phyloP scores from a whole-genome alignment of 2,329 filamentous ascomycete species.

The Colletotrichum sp. region DNA sequence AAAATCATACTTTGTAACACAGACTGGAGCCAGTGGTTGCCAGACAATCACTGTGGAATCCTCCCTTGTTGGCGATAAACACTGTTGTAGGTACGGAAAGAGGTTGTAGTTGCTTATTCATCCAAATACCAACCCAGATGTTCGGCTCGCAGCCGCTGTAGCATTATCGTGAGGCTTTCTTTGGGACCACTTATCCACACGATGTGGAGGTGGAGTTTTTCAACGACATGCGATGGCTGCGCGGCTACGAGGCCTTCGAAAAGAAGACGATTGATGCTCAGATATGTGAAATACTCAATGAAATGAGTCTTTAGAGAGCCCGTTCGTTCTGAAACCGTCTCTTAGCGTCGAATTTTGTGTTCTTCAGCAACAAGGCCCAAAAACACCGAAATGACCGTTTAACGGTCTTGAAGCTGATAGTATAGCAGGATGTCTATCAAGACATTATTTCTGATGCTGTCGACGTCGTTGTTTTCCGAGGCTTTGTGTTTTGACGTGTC shows the following conservation, averaged over 20 bases:
- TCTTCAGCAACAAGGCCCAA: neutral
- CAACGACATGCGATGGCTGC: neutral
- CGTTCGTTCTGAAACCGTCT: neutral
- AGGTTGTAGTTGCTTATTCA: neutral
- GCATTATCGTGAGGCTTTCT: neutral
- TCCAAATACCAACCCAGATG: neutral
- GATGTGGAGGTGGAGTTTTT: neutral
- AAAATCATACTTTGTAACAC: neutral
- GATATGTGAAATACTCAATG: neutral
- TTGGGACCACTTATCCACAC: neutral
- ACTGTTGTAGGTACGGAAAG: neutral
- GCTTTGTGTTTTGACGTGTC: neutral
- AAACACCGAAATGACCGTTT: neutral
- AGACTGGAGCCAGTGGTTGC: neutral
- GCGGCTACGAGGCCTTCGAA: neutral
- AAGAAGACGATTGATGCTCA: neutral
- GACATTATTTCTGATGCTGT: neutral
- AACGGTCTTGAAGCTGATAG: neutral
- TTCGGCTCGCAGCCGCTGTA: neutral
- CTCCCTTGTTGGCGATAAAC: neutral
- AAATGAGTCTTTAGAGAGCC: neutral
- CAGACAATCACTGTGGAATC: neutral
- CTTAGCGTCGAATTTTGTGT: neutral
- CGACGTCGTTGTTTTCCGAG: neutral
- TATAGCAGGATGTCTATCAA: neutral